Conservation (phyloP, 768 basidiomycete species). For the Baorangia bicolor region DNA sequence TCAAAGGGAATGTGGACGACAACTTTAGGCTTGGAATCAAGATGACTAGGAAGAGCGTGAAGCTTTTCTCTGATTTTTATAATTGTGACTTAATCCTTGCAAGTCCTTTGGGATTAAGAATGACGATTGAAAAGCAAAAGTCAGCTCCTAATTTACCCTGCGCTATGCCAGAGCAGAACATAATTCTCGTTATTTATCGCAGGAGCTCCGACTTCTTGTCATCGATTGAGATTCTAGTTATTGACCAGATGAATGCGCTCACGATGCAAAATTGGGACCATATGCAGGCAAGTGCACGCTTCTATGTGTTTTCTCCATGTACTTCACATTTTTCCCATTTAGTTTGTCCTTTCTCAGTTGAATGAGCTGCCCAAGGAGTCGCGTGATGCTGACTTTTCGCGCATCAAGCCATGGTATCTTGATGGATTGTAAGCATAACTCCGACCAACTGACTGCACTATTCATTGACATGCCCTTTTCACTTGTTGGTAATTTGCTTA, state of each 20-base stretch:
- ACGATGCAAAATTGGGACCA: conserved; percentile 99
- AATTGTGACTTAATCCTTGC: conserved; percentile 89
- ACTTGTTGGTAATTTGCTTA: neutral
- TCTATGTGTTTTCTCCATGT: neutral
- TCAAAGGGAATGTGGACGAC: conserved; percentile 97
- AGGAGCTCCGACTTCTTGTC: conserved; percentile 90
- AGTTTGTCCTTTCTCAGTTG: conserved; percentile 85
- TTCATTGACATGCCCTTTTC: conserved; percentile 73
- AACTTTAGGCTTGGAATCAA: conserved; percentile 92
- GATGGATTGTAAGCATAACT: conserved; percentile 78
- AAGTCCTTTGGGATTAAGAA: conserved; percentile 87
- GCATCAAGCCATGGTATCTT: conserved; percentile 97
- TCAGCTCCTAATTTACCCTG: conserved; percentile 38
- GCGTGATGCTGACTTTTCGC: conserved; percentile 91
- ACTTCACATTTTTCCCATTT: conserved; percentile 1
- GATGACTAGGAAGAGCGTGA: conserved; percentile 87
- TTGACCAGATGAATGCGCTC: conserved; percentile 91
- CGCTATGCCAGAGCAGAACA: neutral
- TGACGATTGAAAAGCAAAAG: conserved; percentile 95
- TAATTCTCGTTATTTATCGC: conserved; percentile 1
- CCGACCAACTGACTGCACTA: conserved; percentile 60
- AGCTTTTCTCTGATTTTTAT: conserved; percentile 90
- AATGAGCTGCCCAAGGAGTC: conserved; percentile 93
- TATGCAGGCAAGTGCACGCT: conserved; percentile 61
- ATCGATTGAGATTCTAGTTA: conserved; percentile 87